A percentile compares a stretch with the other conserved stretches of the same genome.
phyloP scores from a whole-genome alignment of 441 rosid genomes.

The Raphanus hybrid region DNA sequence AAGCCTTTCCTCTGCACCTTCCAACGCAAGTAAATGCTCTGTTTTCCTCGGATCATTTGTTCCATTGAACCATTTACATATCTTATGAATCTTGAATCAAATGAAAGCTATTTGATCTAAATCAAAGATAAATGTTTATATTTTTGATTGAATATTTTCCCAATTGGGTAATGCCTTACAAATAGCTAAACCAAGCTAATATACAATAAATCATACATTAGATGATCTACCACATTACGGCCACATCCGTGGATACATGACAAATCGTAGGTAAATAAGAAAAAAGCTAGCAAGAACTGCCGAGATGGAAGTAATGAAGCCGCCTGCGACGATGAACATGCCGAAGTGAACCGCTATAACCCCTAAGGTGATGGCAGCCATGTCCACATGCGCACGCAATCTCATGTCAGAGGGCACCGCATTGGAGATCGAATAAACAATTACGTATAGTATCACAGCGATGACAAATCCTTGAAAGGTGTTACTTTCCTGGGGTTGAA shows the following conservation, averaged over 20 bases:
- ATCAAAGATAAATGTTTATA: neutral
- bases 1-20: slow-evolving; percentile 62
- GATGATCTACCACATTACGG: too few relatives aligned
- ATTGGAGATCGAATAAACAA: neutral
- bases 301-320: neutral
- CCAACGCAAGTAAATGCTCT: slow-evolving; percentile 52
- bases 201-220: too few relatives aligned
- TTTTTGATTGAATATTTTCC: neutral
- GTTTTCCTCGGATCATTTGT: slow-evolving; percentile 54
- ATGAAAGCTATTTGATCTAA: too few relatives aligned
- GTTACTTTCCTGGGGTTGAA: neutral
- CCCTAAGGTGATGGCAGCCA: neutral
- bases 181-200: too few relatives aligned
- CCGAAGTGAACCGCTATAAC: neutral
- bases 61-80: slow-evolving; percentile 14
- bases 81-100: neutral
- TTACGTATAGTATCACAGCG: neutral
- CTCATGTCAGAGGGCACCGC: neutral
- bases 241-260: too few relatives aligned
- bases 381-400: neutral
- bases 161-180: neutral
- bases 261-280: too few relatives aligned
- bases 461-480: neutral
- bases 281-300: neutral
- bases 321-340: neutral